phyloP scores from a whole-genome alignment of 306 rosid species.

The Cicer bijugum region DNA sequence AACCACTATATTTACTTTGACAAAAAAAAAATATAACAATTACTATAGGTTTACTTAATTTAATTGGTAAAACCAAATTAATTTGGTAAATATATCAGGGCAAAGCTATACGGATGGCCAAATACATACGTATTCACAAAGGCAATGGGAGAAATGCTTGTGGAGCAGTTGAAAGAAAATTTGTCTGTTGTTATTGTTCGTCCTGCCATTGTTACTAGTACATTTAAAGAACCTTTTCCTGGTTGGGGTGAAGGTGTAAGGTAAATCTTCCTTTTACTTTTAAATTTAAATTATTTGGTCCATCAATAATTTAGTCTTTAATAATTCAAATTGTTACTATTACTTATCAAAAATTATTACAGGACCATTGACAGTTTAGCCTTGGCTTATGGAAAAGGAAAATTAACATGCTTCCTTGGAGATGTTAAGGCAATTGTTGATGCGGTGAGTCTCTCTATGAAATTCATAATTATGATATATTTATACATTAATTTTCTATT shows the following conservation, averaged over 20 bases:
- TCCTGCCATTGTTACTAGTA: conserved; percentile 84
- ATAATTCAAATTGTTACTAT: too few relatives aligned
- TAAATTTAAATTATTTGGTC: too few relatives aligned
- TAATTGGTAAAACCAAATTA: not conserved
- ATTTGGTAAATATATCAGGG: conserved; percentile 49
- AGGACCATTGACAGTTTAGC: conserved; percentile 87
- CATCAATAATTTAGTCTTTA: too few relatives aligned
- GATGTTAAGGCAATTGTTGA: conserved; percentile 57
- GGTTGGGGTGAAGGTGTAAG: conserved; percentile 95
- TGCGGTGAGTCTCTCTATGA: conserved; percentile 51
- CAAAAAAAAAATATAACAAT: too few relatives aligned
- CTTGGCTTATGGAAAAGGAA: conserved; percentile 85
- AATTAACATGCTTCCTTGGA: conserved; percentile 64
- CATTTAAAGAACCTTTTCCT: conserved; percentile 88
- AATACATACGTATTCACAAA: conserved; percentile 92
- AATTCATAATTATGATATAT: not conserved
- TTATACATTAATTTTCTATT: not conserved
- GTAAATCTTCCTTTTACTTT: conserved; percentile 41
- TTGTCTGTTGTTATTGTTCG: conserved; percentile 63
- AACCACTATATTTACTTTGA: too few relatives aligned
- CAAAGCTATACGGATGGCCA: conserved; percentile 88
- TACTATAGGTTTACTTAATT: too few relatives aligned
- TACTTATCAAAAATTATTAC: not conserved
- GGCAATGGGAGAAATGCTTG: conserved; percentile 92
- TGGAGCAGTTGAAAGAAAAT: conserved; percentile 57